phyloP scores from a whole-genome alignment of 495 filamentous ascomycete species.

The Penicillium dipodomyicola region DNA sequence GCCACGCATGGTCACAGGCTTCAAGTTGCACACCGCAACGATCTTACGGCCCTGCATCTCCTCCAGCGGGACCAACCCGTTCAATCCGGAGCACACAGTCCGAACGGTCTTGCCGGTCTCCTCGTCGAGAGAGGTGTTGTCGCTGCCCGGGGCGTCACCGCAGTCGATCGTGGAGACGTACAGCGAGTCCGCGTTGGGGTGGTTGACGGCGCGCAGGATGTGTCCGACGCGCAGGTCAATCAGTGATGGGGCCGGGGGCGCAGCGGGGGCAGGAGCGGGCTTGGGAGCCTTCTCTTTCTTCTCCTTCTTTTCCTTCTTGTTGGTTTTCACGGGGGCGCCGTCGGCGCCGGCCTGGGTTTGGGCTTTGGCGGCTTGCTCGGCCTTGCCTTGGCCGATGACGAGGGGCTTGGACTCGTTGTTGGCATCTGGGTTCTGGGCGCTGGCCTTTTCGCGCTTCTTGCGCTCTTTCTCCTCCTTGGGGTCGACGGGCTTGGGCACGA shows the following conservation, averaged over 20 bases:
- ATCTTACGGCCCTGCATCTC: conserved; percentile 97
- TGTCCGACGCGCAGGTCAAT: conserved; percentile 96
- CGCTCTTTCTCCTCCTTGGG: conserved; percentile 87
- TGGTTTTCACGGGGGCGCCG: conserved; percentile 42
- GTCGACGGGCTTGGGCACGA: conserved; percentile 76
- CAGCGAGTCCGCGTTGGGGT: conserved; percentile 94
- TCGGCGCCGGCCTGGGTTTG: conserved; percentile 33
- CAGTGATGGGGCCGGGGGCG: conserved; percentile 73
- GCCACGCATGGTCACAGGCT: conserved; percentile 97
- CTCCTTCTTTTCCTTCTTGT: conserved; percentile 72
- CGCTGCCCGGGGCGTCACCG: conserved; percentile 80
- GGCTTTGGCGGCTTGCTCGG: conserved; percentile 47
- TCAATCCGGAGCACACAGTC: conserved; percentile 94
- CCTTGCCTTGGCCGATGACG: conserved; percentile 44
- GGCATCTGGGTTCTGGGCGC: conserved; percentile 45
- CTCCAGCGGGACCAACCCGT: conserved; percentile 85
- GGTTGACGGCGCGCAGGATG: conserved; percentile 89
- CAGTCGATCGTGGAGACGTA: conserved; percentile 96
- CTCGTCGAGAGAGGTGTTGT: conserved; percentile 73
- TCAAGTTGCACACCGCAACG: conserved; percentile 92
- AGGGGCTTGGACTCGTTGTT: conserved; percentile 41
- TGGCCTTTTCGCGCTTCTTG: conserved; percentile 81
- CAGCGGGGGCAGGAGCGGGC: conserved; percentile 59
- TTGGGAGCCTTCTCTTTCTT: conserved; percentile 77
- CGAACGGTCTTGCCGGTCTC: conserved; percentile 84